Evolutionary conservation across 306 rosid species (phyloP).

Genomic region (Fagus crenata): DNA sequence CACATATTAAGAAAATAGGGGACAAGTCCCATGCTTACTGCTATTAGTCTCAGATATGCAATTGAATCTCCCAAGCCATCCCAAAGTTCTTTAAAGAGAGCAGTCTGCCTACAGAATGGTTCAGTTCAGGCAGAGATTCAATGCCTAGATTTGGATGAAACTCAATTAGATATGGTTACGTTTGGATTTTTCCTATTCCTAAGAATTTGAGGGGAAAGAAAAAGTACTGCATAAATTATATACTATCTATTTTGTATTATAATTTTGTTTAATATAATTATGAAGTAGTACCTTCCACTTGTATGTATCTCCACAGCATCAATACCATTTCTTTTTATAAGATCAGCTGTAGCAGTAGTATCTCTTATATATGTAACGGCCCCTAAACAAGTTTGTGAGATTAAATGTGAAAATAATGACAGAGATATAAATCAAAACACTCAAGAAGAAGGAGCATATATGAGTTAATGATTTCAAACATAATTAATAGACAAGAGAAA

Average conservation of each 20-base stretch:
- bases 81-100: constrained; percentile 69
- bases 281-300: constrained; percentile 64
- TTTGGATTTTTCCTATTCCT: neutral
- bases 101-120: constrained; percentile 47
- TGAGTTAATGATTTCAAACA: constrained; percentile 14
- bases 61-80: constrained; percentile 64
- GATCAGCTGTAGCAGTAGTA: constrained; percentile 57
- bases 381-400: constrained; percentile 40
- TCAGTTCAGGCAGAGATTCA: constrained; percentile 12
- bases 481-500: neutral
- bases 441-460: constrained; percentile 14
- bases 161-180: neutral
- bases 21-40: constrained; percentile 52
- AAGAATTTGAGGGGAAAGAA: neutral
- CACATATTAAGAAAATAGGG: constrained; percentile 3
- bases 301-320: constrained; percentile 93
- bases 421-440: constrained; percentile 8
- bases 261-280: constrained; percentile 10
- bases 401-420: constrained; percentile 3
- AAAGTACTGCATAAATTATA: neutral
- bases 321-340: constrained; percentile 59
- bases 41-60: constrained; percentile 55
- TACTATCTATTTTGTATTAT: neutral
- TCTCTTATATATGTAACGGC: constrained; percentile 71
- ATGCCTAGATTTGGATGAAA: constrained; percentile 14